Base-by-base conservation (phyloP, 2,329 filamentous ascomycete genomes). In the Epichloe sp. region DNA sequence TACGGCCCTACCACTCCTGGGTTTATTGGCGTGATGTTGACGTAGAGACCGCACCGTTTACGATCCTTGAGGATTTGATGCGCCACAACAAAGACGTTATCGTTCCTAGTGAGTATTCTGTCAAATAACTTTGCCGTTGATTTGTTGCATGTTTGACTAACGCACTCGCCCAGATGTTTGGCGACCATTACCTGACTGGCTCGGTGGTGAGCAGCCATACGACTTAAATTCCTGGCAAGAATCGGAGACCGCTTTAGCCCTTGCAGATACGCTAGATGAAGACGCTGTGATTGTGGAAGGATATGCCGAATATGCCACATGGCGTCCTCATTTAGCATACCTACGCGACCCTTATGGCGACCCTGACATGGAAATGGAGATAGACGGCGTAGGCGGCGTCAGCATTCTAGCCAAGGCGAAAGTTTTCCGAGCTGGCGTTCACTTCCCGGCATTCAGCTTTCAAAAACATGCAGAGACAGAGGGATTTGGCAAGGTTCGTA, bases 161-260 rank as follows among this genome's bases (percentile, higher is more conserved):
- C 19, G 48, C 48, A n/a, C 31, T 41, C 3, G 21, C 19, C 19
- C 54, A 90, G 86, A 98, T 71, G 93, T 98, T 54, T 98, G 93
- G 93, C 84, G 93, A 57, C 93, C 93, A n/a, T 79, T 98, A 46
- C 93, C 93, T 6, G 93, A 98, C 68, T 98, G 93, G 93, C 85
- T 98, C 23, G 93, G 93, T 44, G 94, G 93, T 61, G 93, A 98
- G 66, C 93, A 98, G 66, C 93, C 93, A 1, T 98, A 98, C 66
- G 93, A 98, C 69, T 69, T 98, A 60, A 98, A 98, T 68, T 97
- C 91, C 15, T 98, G 93, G 93, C 93, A 98, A 68, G 93, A 98
- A 68, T 98, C 93, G 0, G 94, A 98, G 64, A 98, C 93, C 0
- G 93, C 93, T 0, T 75, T 98, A 49, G 88, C 88, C 8, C 77